Conservation (phyloP, 2,329 filamentous ascomycete genomes). For the Botrytis aclada region DNA sequence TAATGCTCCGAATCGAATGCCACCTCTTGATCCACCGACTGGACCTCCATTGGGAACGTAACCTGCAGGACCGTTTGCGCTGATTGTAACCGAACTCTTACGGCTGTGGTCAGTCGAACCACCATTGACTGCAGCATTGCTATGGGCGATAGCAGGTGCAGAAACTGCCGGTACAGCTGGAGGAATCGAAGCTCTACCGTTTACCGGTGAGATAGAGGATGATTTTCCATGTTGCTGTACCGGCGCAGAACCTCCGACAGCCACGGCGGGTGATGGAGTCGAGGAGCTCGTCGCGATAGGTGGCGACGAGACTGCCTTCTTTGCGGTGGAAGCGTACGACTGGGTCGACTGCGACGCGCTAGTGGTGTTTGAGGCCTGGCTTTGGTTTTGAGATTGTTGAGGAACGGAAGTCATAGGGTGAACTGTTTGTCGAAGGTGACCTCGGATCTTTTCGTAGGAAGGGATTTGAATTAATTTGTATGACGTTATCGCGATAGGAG, state of each 20-base stretch:
- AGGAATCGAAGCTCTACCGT: constrained; percentile 73
- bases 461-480: constrained; percentile 19
- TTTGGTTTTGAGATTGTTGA: constrained; percentile 36
- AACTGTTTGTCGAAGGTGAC: constrained; percentile 26
- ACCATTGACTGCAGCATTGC: constrained; percentile 67
- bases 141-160: constrained; percentile 59
- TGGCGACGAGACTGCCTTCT: constrained; percentile 60
- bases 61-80: constrained; percentile 72
- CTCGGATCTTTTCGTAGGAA: constrained; percentile 21
- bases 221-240: constrained; percentile 60
- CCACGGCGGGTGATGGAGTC: constrained; percentile 52
- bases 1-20: constrained; percentile 79
- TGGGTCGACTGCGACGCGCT: constrained; percentile 53
- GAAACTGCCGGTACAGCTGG: constrained; percentile 62
- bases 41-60: constrained; percentile 75
- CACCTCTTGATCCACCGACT: constrained; percentile 56
- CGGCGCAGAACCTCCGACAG: constrained; percentile 52
- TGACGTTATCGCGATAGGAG: constrained; percentile 35
- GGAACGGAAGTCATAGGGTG: constrained; percentile 40
- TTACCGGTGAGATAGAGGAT: constrained; percentile 73
- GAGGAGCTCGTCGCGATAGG: constrained; percentile 58
- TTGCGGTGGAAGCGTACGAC: constrained; percentile 67
- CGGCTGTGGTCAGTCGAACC: constrained; percentile 68
- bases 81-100: constrained; percentile 91
- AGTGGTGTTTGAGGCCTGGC: constrained; percentile 53